Base-by-base conservation (phyloP, 1,139 yeast genomes). In the Casaregolazyma lundiana region DNA sequence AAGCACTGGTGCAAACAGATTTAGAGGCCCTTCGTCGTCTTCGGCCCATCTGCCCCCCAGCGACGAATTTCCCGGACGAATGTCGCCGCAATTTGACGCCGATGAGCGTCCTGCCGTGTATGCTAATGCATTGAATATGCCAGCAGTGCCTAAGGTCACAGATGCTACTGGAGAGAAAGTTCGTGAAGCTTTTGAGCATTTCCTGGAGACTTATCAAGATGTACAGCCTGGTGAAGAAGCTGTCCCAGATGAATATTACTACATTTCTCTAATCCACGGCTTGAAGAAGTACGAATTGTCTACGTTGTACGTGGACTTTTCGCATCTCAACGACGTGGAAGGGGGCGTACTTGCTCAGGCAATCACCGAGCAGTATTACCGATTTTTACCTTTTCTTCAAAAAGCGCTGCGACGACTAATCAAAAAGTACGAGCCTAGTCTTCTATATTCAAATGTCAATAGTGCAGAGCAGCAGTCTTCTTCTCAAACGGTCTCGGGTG, bases 161-260 rank as follows among this genome's bases (percentile, higher is more conserved):
- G 98, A 92, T 70, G 80, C 83, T 37, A 89, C 96, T 4, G 97
- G 96, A 51, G 97, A 90, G 62, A 87, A 88, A 57, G 97, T 92
- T 13, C 77, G 94, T 45, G 96, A 89, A 63, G 81, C 94, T 22
- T 92, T 92, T 64, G 96, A 89, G 63, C 79, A 77, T 55, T 92
- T 92, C 62, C 68, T 92, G 52, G 87, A 84, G 62, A 84, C 79
- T 39, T 87, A 72, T 58, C 68, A 66, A 7, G 79, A 76, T 50
- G 60, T 56, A 6, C 52, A 51, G 29, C 49, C 57, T n/a, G 51
- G 49, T 15, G 53, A 53, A 6, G 58, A 58, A 29, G 63, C 69
- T 11, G 65, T 62, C 18, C 62, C 64, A 20, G 68, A 64, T 21
- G 87, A 85, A 3, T 75, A 72, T 51, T 72, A 81, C 32, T 92